A percentile compares a stretch with the other conserved stretches of the same genome.
Conservation (phyloP, 208 protist genomes). For the Trypanosoma brucei region DNA sequence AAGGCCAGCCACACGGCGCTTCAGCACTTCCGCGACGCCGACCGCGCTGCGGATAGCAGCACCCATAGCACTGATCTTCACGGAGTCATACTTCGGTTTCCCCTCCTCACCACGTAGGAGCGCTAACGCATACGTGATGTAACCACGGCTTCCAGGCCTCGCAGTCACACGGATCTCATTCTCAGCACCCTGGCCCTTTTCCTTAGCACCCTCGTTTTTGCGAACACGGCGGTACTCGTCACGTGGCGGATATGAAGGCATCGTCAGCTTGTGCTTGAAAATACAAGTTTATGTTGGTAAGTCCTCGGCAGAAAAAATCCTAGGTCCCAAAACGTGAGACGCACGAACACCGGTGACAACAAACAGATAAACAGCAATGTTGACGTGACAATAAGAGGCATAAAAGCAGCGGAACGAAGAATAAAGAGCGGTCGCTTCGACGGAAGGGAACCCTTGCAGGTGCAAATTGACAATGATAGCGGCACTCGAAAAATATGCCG, state of each 20-base stretch:
- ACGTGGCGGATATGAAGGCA: conserved; percentile 52
- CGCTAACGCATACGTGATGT: conserved; percentile 88
- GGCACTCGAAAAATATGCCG: no score
- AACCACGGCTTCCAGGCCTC: conserved; percentile 73
- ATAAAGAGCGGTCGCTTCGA: no score
- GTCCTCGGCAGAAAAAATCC: no score
- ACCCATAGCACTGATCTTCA: conserved; percentile 90
- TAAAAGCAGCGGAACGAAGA: no score
- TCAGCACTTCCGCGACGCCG: conserved; percentile 91
- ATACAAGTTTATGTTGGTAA: neutral
- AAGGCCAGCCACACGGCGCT: conserved; percentile 84
- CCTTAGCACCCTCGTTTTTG: conserved; percentile 36
- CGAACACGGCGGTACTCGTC: conserved; percentile 74
- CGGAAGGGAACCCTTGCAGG: no score
- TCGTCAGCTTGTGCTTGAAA: conserved; percentile 10
- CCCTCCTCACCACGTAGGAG: conserved; percentile 81
- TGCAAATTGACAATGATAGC: no score
- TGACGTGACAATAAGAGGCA: no score
- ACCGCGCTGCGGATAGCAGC: conserved; percentile 88
- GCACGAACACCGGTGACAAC: no score
- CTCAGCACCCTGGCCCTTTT: conserved; percentile 60
- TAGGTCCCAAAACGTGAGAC: no score
- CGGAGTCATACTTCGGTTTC: conserved; percentile 74
- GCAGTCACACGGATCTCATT: conserved; percentile 88
- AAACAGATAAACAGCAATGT: no score